Evolutionary conservation across 2,329 filamentous ascomycete species (phyloP), one percentile per base, ranked within the genome.

Genomic region (Sarocladium brachiariae): DNA sequence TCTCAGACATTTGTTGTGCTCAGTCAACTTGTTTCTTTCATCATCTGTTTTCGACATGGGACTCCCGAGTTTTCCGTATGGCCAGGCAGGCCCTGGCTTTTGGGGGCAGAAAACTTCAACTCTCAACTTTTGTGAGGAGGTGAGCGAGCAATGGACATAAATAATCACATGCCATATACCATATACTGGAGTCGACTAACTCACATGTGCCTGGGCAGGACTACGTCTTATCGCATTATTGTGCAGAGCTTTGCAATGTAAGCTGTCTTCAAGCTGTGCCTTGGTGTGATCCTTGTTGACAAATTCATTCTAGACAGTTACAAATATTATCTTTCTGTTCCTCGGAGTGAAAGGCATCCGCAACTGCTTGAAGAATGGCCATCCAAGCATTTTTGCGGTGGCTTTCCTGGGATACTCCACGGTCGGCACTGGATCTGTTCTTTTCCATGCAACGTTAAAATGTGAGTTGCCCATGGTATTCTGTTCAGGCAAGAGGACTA

Each of bases 71-170:
- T 9, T 49, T 25, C 46, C 46, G 7, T 49, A 49, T 27, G 46
- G 46, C 30, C 30, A 49, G 46, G 19, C 46, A 9, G 46, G 46
- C 46, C 19, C 46, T 31, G 83, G 83, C 18, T 81, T 79, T 63
- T 89, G 85, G 84, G 78, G 75, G 5, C 80, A 83, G 19, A 81
- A 86, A 51, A 89, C 85, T 1, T 83, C 82, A 8, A 89, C 85
- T 0, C 61, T 89, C 39, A 88, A 90, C 64, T 90, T 87, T 78
- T 91, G 87, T 62, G 87, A 90, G 74, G 87, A 89, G 75, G 84
- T 83, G 64, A 54, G 54, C 48, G n/a, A n/a, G 11, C 21, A n/a
- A n/a, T n/a, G n/a, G n/a, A n/a, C n/a, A n/a, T n/a, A n/a, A n/a
- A n/a, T n/a, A n/a, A n/a, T n/a, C n/a, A n/a, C n/a, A n/a, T n/a